phyloP scores from a whole-genome alignment of 768 basidiomycete genomes.

The Lentinula boryana region DNA sequence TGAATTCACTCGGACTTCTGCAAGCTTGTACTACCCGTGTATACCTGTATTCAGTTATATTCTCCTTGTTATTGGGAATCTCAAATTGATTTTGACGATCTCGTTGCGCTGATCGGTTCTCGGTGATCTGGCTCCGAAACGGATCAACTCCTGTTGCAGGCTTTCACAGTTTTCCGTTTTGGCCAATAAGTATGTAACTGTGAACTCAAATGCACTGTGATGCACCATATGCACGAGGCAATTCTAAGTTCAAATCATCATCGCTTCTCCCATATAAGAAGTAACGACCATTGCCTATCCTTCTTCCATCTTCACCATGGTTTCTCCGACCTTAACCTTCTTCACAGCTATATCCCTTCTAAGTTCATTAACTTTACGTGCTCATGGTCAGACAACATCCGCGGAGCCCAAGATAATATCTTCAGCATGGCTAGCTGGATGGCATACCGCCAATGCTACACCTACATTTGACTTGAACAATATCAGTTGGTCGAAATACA shows the following conservation, averaged over 20 bases:
- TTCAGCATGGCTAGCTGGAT: slow-evolving; percentile 64
- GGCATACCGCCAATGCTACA: slow-evolving; percentile 45
- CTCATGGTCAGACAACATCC: not conserved
- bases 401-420: slow-evolving; percentile 24
- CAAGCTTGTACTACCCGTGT: not conserved
- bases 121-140: not conserved
- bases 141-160: not conserved
- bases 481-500: slow-evolving; percentile 65
- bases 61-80: no score
- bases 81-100: not conserved
- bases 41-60: no score
- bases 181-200: not conserved
- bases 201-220: not conserved
- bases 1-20: not conserved
- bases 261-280: not conserved
- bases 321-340: not conserved
- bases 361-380: not conserved
- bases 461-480: slow-evolving; percentile 31
- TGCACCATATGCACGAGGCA: not conserved
- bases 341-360: slow-evolving; percentile 2
- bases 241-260: not conserved
- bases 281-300: not conserved
- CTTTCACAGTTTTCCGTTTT: not conserved
- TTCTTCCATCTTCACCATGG: not conserved
- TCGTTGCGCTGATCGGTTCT: not conserved